Percentiles rank a stretch among this genome's conserved stretches.
phyloP scores from a whole-genome alignment of 768 basidiomycete species.

The Peribolospora baueri region DNA sequence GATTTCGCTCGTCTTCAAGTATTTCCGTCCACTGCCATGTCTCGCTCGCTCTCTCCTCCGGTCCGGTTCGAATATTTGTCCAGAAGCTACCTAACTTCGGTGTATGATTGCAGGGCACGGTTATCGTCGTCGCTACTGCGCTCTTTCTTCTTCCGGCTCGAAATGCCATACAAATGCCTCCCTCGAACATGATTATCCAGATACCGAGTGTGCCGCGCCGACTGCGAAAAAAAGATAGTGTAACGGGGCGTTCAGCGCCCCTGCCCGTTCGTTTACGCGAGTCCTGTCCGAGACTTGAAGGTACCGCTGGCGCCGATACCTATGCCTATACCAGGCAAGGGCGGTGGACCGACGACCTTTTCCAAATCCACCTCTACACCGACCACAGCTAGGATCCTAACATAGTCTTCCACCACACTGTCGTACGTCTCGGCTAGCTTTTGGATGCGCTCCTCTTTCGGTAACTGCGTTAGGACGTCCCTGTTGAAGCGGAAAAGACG shows the following conservation, averaged over 20 bases:
- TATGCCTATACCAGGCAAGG: too few species aligned
- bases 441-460: conserved; percentile 59
- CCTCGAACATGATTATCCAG: too few species aligned
- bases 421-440: conserved; percentile 86
- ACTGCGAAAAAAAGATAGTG: background rate
- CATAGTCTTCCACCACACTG: conserved; percentile 60
- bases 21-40: background rate
- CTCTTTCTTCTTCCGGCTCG: background rate
- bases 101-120: background rate
- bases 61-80: background rate
- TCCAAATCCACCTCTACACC: background rate
- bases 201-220: background rate
- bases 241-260: background rate
- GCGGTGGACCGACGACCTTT: background rate
- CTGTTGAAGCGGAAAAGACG: conserved; percentile 76
- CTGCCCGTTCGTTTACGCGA: background rate
- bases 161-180: background rate
- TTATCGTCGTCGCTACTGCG: background rate
- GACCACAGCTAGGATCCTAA: conserved; percentile 35
- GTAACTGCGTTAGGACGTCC: conserved; percentile 47
- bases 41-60: background rate
- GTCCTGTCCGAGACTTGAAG: background rate
- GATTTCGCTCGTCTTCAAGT: background rate
- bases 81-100: background rate
- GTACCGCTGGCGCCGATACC: background rate